phyloP scores from a whole-genome alignment of 495 filamentous ascomycete species.

The Saxophila tyrrhenica region DNA sequence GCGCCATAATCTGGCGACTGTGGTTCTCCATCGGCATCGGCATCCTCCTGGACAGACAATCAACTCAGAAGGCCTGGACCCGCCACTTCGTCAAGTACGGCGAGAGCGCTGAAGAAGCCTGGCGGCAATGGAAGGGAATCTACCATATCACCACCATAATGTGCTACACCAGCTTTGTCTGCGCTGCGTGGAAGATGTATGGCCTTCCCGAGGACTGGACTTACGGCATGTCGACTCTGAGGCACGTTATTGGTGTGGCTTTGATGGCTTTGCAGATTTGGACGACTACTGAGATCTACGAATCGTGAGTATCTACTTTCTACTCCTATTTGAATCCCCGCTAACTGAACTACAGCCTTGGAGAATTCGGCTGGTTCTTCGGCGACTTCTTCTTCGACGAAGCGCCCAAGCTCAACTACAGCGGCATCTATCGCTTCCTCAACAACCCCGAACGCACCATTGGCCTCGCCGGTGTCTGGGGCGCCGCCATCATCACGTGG shows the following conservation, averaged over 20 bases:
- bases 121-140: constrained; percentile 95
- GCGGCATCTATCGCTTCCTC: constrained; percentile 91
- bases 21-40: constrained; percentile 91
- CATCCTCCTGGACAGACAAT: constrained; percentile 71
- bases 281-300: constrained; percentile 89
- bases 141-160: constrained; percentile 86
- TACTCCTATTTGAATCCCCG: not conserved
- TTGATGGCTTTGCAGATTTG: constrained; percentile 81
- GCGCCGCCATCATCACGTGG: constrained; percentile 81
- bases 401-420: constrained; percentile 79
- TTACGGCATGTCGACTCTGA: constrained; percentile 69
- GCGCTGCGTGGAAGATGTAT: constrained; percentile 95
- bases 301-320: constrained; percentile 39
- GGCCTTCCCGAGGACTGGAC: constrained; percentile 70
- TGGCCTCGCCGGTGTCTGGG: constrained; percentile 92
- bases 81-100: constrained; percentile 96
- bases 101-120: constrained; percentile 78
- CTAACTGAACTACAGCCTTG: constrained; percentile 36
- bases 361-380: constrained; percentile 98
- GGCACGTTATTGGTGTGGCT: constrained; percentile 72
- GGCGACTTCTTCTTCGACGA: constrained; percentile 95
- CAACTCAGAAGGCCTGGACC: constrained; percentile 82
- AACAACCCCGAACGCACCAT: constrained; percentile 96
- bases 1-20: constrained; percentile 72
- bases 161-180: constrained; percentile 79